phyloP scores from a whole-genome alignment of 345 rosid species.

The Boechera stricta region DNA sequence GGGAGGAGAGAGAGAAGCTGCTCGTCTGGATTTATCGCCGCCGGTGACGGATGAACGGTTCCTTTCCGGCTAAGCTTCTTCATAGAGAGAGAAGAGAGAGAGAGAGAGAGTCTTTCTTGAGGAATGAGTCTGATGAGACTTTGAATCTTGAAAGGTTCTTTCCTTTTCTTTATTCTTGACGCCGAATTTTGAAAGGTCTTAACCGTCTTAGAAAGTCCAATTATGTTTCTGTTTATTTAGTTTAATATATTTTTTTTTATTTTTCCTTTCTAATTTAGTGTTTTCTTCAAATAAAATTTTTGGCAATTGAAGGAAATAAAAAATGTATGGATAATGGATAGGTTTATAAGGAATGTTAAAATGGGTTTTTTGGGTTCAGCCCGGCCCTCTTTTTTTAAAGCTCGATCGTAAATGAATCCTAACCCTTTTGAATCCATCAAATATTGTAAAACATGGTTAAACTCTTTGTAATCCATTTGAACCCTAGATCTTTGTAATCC shows the following conservation, averaged over 20 bases:
- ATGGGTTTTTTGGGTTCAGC: too few species aligned
- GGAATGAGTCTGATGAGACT: constrained; percentile 40
- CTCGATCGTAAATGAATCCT: too few species aligned
- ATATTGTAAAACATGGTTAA: too few species aligned
- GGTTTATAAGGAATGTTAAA: not conserved
- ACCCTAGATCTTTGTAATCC: too few species aligned
- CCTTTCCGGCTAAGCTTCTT: constrained; percentile 79
- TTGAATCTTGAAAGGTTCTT: constrained; percentile 37
- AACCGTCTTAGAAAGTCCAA: not conserved
- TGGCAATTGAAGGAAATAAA: constrained; percentile 1
- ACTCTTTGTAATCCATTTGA: too few species aligned
- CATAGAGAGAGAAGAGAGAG: constrained; percentile 43
- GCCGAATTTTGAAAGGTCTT: constrained; percentile 24
- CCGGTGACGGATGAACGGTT: constrained; percentile 70
- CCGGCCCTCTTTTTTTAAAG: too few species aligned
- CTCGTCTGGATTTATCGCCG: constrained; percentile 51
- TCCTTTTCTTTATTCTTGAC: constrained; percentile 1
- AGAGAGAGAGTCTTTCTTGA: constrained; percentile 27
- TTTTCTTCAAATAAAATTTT: not conserved
- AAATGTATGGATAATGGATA: constrained; percentile 5
- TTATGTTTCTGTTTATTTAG: not conserved
- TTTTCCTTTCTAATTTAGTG: not conserved
- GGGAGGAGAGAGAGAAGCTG: constrained; percentile 72
- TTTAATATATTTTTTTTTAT: not conserved
- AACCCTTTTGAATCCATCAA: too few species aligned